Base-by-base conservation (phyloP, 176 grass and related monocot genomes). In the Puccinellia tenuiflora region DNA sequence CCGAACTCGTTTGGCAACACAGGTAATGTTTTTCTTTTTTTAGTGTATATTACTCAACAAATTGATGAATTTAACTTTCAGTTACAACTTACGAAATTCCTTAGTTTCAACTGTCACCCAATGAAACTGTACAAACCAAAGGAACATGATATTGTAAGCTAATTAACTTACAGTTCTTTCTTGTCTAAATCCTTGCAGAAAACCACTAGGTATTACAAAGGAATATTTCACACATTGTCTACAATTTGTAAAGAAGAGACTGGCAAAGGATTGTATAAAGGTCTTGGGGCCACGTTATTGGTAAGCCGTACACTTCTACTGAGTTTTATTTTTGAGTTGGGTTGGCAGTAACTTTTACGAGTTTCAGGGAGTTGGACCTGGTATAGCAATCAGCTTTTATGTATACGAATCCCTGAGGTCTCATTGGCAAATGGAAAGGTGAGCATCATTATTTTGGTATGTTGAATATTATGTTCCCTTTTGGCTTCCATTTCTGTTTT, bases 371-470 rank as follows among this genome's bases (percentile, higher is more conserved):
- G 96, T 98, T 66, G 96, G 87, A 61, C 96, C 96, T 81, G 85
- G 92, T 80, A 91, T 98, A 77, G 96, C 92, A 39, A 98, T 98
- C 88, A 98, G 92, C 76, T 98, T 95, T 91, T 88, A 91, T 86
- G 90, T 95, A 55, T 98, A 98, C 78, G 96, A 95, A 91, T 91
- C 92, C 7, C 64, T 98, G 83, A 95, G 90, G 83, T 90, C 87
- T 77, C 84, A 87, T 79, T 98, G 96, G 96, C 90, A 98, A 90
- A 79, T 71, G 33, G 55, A 91, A 73, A 98, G 96, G 96, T 98
- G 80, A 83, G 74, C 33, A 22, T 75, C 63, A 73, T 80, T 72
- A 60, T 69, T 82, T 79, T 28, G 65, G n/a, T 59, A 20, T 48
- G 59, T 68, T 75, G 50, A 33, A 70, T 81, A 77, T 54, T 81